phyloP scores from a whole-genome alignment of 75 land plant species.

The Cupressus sempervirens region DNA sequence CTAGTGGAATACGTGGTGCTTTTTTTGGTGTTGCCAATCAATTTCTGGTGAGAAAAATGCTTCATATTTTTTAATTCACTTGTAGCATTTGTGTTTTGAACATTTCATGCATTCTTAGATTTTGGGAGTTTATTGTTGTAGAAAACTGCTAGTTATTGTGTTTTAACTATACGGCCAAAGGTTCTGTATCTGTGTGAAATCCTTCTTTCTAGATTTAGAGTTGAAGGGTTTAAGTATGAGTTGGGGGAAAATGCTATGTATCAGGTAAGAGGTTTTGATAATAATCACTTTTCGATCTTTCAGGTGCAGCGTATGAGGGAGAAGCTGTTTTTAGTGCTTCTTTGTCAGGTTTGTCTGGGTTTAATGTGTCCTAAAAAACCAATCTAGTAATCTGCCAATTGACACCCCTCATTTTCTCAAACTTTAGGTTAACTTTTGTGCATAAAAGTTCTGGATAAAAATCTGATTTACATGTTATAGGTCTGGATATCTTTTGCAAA shows the following conservation, averaged over 20 bases:
- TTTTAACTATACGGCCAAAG: not conserved
- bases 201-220: not conserved
- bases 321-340: constrained; percentile 60
- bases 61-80: not conserved
- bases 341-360: constrained; percentile 52
- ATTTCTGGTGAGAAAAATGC: constrained; percentile 57
- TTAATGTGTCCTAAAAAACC: constrained; percentile 1
- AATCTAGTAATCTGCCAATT: not conserved
- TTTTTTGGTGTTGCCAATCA: constrained; percentile 85
- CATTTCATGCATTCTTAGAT: not conserved
- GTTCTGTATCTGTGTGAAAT: not conserved
- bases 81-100: not conserved
- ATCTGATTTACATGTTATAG: not conserved
- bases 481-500: not conserved
- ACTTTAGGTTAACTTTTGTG: not conserved
- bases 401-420: not conserved
- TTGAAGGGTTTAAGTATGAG: not conserved
- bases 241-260: not conserved
- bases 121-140: not conserved
- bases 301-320: constrained; percentile 90
- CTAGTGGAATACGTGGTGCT: constrained; percentile 80
- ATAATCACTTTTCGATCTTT: not conserved
- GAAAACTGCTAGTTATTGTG: not conserved
- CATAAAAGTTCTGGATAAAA: not conserved
- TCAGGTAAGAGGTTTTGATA: not conserved